Conservation (phyloP, 495 filamentous ascomycete genomes). For the Articulospora tetracladia region DNA sequence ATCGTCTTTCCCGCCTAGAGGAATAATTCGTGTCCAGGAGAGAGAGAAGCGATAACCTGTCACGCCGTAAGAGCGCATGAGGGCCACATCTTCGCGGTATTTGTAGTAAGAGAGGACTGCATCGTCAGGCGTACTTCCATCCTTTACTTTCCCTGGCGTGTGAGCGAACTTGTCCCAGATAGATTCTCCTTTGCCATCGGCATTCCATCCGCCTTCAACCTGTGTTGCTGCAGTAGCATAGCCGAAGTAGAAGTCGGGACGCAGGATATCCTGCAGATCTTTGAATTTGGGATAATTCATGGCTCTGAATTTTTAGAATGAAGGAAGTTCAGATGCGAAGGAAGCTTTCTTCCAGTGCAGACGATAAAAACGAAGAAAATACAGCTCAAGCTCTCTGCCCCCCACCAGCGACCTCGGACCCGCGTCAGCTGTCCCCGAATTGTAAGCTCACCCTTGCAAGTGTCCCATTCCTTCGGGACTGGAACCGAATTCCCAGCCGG, state of each 20-base stretch:
- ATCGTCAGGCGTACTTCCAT: slow-evolving; percentile 58
- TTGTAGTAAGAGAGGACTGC: slow-evolving; percentile 73
- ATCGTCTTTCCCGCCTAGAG: slow-evolving; percentile 55
- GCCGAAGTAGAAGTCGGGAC: slow-evolving; percentile 43
- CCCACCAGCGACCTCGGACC: background rate
- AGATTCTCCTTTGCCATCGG: slow-evolving; percentile 64
- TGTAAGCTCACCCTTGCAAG: background rate
- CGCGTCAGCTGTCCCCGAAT: background rate
- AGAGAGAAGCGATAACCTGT: slow-evolving; percentile 70
- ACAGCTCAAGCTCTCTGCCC: background rate
- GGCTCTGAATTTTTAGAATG: background rate
- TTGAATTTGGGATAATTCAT: slow-evolving; percentile 7
- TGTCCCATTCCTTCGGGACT: background rate
- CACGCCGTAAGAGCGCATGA: slow-evolving; percentile 60
- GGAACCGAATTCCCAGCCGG: too few relatives aligned
- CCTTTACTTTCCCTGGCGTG: slow-evolving; percentile 64
- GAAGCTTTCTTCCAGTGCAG: background rate
- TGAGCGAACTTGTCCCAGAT: slow-evolving; percentile 76
- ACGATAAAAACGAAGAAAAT: background rate
- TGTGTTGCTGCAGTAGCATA: slow-evolving; percentile 53
- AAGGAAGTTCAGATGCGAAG: background rate
- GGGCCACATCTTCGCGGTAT: slow-evolving; percentile 64
- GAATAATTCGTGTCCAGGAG: slow-evolving; percentile 69
- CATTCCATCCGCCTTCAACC: slow-evolving; percentile 63
- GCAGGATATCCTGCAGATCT: slow-evolving; percentile 19